phyloP scores from a whole-genome alignment of 192 early-diverging fungal genomes.

The Rhizoclosmatium sp. region DNA sequence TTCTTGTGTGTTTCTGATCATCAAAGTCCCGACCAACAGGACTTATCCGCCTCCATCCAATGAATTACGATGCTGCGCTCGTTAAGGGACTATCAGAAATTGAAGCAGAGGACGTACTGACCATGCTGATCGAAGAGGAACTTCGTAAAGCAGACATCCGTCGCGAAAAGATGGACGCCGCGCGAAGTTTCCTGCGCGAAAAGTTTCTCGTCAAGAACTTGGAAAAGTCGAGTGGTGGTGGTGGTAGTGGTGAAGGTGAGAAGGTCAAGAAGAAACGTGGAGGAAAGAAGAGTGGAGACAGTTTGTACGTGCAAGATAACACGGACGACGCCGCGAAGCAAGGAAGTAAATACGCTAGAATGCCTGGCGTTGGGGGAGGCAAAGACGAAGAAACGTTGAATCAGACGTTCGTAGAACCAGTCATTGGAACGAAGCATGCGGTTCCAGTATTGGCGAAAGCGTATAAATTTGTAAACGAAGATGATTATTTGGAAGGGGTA shows the following conservation, averaged over 20 bases:
- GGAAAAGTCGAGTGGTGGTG: neutral
- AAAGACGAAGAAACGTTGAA: neutral
- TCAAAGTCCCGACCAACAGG: neutral
- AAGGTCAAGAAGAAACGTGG: neutral
- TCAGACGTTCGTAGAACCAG: neutral
- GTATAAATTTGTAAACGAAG: neutral
- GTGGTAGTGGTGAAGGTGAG: neutral
- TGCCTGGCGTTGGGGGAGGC: neutral
- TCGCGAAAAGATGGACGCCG: neutral
- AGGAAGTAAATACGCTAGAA: neutral
- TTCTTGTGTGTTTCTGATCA: neutral
- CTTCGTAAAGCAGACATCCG: neutral
- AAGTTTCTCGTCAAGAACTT: neutral
- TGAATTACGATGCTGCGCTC: neutral
- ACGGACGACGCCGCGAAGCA: neutral
- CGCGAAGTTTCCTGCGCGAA: neutral
- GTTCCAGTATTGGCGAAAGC: neutral
- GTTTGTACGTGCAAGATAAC: neutral
- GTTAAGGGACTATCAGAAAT: neutral
- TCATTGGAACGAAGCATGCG: neutral
- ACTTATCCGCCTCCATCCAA: neutral
- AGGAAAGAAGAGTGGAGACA: too few species aligned
- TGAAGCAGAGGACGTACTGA: constrained; percentile 4
- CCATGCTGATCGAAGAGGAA: neutral
- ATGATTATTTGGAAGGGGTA: neutral